Percentiles rank a stretch among this genome's conserved stretches.
Evolutionary conservation across 306 rosid genomes (phyloP).

Genomic region (Prunus padus): DNA sequence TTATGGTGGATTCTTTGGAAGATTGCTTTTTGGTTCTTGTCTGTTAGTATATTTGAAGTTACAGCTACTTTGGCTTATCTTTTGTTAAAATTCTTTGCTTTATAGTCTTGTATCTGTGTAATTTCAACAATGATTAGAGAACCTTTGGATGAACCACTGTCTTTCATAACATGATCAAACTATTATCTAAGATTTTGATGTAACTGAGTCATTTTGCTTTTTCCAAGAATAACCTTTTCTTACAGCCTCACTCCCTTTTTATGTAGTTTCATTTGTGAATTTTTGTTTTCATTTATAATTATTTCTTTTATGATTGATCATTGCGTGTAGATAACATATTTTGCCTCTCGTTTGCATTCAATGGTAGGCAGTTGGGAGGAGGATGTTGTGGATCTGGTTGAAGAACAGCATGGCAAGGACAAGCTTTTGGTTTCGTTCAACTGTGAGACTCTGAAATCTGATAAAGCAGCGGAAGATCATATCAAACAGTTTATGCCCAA

Average conservation of each 20-base stretch:
- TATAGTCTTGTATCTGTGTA: too few species aligned
- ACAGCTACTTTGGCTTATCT: neutral
- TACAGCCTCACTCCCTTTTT: neutral
- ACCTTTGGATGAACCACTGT: too few species aligned
- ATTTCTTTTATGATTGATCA: neutral
- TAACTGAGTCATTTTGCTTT: neutral
- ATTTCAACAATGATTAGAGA: too few species aligned
- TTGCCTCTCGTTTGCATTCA: slow-evolving; percentile 18
- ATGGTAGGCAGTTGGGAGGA: slow-evolving; percentile 75
- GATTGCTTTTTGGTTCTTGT: neutral
- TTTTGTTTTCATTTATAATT: neutral
- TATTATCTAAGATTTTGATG: neutral
- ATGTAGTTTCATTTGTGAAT: neutral
- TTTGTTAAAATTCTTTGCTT: neutral
- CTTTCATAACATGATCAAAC: too few species aligned
- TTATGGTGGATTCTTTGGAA: neutral
- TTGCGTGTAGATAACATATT: slow-evolving; percentile 9
- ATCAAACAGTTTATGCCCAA: slow-evolving; percentile 84
- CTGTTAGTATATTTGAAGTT: neutral
- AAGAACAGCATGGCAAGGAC: slow-evolving; percentile 59
- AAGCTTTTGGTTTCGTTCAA: slow-evolving; percentile 57
- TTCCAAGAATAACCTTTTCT: neutral
- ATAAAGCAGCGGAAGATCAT: slow-evolving; percentile 88
- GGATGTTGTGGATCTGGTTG: slow-evolving; percentile 69
- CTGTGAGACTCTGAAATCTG: slow-evolving; percentile 83